Percentiles rank a stretch among this genome's conserved stretches.
Conservation (phyloP, 179 eudicot species). For the Silene coronaria region DNA sequence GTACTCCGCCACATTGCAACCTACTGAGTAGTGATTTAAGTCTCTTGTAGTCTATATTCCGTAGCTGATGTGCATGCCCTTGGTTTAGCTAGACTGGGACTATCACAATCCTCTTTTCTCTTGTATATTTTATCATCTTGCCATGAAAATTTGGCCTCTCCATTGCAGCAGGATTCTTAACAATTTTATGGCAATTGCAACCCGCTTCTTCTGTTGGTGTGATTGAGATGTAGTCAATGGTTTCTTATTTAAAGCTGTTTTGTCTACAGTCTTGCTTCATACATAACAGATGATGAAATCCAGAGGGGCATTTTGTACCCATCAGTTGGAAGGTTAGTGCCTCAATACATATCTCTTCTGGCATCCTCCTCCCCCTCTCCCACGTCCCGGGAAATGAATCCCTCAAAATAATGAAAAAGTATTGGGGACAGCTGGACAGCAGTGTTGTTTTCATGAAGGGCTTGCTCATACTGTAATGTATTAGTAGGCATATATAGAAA, state of each 20-base stretch:
- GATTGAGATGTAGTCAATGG: not conserved
- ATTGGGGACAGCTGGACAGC: not conserved
- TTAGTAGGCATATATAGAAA: not conserved
- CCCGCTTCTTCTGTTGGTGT: not conserved
- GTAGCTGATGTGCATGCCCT: no score
- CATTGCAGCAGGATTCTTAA: not conserved
- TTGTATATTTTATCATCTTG: not conserved
- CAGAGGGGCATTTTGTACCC: constrained; percentile 77
- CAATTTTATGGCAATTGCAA: not conserved
- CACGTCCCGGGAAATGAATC: not conserved
- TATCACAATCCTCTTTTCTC: not conserved
- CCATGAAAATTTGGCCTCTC: not conserved
- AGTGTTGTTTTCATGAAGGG: not conserved
- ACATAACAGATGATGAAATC: constrained; percentile 90
- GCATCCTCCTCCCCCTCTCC: not conserved
- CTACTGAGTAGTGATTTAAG: no score
- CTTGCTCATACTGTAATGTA: not conserved
- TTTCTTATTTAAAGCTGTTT: constrained; percentile 13
- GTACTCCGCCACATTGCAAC: no score
- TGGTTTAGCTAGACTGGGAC: not conserved
- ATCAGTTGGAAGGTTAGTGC: constrained; percentile 25
- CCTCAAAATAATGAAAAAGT: not conserved
- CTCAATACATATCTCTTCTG: not conserved
- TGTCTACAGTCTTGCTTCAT: constrained; percentile 84
- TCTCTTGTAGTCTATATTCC: no score